Base-by-base conservation (phyloP, 768 basidiomycete genomes). In the Dacryopinax spathularia region DNA sequence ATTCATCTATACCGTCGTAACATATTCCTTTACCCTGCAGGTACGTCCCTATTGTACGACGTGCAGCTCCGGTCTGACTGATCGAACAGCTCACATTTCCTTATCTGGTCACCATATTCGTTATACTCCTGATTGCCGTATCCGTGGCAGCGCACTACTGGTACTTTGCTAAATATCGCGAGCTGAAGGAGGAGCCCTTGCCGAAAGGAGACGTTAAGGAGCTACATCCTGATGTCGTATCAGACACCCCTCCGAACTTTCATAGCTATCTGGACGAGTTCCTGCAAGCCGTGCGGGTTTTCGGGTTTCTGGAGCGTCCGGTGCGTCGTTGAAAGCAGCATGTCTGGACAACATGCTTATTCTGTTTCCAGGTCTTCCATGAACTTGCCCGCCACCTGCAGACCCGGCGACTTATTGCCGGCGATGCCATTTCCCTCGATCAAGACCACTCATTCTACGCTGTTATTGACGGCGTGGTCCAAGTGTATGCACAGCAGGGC, bases 211-310 rank as follows among this genome's bases (percentile, higher is more conserved):
- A 91, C 70, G 87, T 86, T 15, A 88, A 88, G 67, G 88, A 90
- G 68, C 80, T 91, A 41, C 93, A 95, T 75, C 93, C 93, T 1
- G 92, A 96, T 72, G 87, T 95, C 22, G 92, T 92, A 65, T 82
- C 86, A 65, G 85, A 88, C 62, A 78, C 84, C 15, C 68, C 71
- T 6, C 82, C 88, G 13, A 81, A 88, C 0, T 93, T 97, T 72
- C 93, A 95, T 72, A 94, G 95, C 70, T 98, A 98, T 69, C 80
- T 98, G 29, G 95, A 98, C 72, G 96, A 99, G 70, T 98, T 99
- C 72, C 75, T 98, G 62, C 88, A 94, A 68, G 96, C 96, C 12
- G 90, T 99, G 63, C 83, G 94, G 56, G 90, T 99, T 10, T 99
- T 99, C 69, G 96, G 96, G 20, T 98, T 98, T 72, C 80, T 93